A percentile compares a stretch with the other conserved stretches of the same genome.
phyloP scores from a whole-genome alignment of 169 alveolate species.

The Amoebophrya sp. region DNA sequence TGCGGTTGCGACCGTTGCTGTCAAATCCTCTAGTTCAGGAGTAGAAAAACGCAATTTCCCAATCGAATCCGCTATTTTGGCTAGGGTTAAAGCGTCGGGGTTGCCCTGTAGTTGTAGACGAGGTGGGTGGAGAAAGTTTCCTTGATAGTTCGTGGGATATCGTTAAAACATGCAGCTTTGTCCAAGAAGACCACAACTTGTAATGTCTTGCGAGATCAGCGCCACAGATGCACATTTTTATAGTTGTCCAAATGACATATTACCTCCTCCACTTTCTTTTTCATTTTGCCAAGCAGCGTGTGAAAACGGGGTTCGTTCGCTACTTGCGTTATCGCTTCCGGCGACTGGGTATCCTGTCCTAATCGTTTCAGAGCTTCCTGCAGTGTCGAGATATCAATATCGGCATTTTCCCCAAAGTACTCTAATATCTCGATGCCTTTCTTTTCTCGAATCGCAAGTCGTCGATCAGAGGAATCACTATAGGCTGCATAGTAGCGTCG shows the following conservation, averaged over 20 bases:
- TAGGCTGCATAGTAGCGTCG: too few relatives aligned
- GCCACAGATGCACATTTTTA: too few relatives aligned
- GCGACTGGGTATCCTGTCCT: not conserved
- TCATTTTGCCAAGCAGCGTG: not conserved
- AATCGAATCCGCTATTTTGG: constrained; percentile 36
- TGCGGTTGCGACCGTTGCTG: constrained; percentile 39
- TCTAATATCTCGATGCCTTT: not conserved
- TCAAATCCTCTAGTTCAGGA: constrained; percentile 44
- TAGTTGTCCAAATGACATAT: too few relatives aligned
- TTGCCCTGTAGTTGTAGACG: too few relatives aligned
- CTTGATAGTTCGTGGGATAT: too few relatives aligned
- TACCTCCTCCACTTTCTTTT: constrained; percentile 26
- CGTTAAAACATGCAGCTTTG: too few relatives aligned
- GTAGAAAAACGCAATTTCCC: constrained; percentile 35
- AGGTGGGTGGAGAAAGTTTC: too few relatives aligned
- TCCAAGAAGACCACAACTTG: too few relatives aligned
- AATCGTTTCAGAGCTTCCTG: not conserved
- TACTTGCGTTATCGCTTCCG: not conserved
- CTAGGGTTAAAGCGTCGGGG: constrained; percentile 38
- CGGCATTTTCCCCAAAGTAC: not conserved
- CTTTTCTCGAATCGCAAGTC: not conserved
- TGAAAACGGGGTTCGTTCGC: not conserved
- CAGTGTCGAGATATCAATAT: not conserved
- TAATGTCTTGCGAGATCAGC: too few relatives aligned
- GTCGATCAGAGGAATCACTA: not conserved